Evolutionary conservation across 306 rosid species (phyloP).

Genomic region (Corylus heterophylla): DNA sequence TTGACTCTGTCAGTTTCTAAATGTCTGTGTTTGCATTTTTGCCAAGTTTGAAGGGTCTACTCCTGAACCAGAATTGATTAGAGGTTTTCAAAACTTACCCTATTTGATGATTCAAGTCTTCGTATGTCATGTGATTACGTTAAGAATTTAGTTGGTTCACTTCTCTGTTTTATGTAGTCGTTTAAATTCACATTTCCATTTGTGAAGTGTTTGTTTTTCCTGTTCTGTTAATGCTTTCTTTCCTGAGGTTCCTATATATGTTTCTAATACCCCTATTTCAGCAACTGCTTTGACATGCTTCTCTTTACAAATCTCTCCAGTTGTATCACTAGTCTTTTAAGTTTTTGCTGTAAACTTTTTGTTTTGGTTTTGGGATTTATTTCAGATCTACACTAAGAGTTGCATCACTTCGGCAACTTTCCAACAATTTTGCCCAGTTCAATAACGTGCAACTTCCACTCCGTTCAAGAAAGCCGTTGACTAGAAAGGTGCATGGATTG

Average conservation of each 20-base stretch:
- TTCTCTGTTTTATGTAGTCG: background rate
- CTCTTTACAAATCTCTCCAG: conserved; percentile 18
- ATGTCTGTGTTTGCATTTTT: background rate
- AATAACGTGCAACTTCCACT: conserved; percentile 69
- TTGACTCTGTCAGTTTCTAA: background rate
- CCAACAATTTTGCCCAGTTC: conserved; percentile 89
- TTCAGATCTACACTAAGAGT: conserved; percentile 76
- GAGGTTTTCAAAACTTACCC: background rate
- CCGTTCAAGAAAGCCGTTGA: conserved; percentile 79
- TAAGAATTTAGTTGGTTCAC: background rate
- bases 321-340: conserved; percentile 15
- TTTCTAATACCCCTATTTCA: background rate
- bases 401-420: conserved; percentile 82
- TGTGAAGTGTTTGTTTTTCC: background rate
- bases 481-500: conserved; percentile 71
- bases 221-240: conserved; percentile 21
- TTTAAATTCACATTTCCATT: background rate
- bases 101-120: background rate
- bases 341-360: conserved; percentile 13
- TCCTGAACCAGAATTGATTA: conserved; percentile 6
- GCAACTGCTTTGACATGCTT: conserved; percentile 17
- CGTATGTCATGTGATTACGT: background rate
- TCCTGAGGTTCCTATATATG: conserved; percentile 22
- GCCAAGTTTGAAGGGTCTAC: background rate
- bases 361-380: conserved; percentile 32